phyloP scores from a whole-genome alignment of 805 yeast genomes.

The Cyberlindnera americana region DNA sequence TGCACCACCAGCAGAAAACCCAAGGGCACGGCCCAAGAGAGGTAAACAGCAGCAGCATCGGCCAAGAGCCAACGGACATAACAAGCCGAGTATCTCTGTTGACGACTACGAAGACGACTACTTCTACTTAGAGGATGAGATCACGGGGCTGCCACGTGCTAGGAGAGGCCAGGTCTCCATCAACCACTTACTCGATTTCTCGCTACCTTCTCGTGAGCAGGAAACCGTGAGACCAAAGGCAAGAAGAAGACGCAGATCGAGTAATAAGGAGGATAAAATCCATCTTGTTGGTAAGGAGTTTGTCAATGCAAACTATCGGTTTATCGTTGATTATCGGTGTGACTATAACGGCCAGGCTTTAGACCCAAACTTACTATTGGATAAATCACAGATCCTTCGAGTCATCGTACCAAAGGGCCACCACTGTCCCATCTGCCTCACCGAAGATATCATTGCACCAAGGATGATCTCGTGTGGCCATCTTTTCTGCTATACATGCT shows the following conservation, averaged over 20 bases:
- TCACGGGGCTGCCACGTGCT: constrained; percentile 30
- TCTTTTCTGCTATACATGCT: constrained; percentile 78
- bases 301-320: constrained; percentile 80
- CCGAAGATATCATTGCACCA: constrained; percentile 84
- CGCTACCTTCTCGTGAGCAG: constrained; percentile 39
- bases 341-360: constrained; percentile 53
- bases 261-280: constrained; percentile 33
- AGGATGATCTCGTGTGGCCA: constrained; percentile 96
- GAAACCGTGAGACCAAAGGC: constrained; percentile 1
- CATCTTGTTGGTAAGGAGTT: constrained; percentile 62
- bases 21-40: constrained; percentile 6
- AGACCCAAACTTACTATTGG: constrained; percentile 76
- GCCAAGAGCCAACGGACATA: neutral
- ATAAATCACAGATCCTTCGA: constrained; percentile 57
- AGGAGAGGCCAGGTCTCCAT: constrained; percentile 47
- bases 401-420: constrained; percentile 73
- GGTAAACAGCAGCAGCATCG: neutral
- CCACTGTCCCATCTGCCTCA: constrained; percentile 88
- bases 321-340: constrained; percentile 66
- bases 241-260: constrained; percentile 26
- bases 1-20: constrained; percentile 17
- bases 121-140: constrained; percentile 34
- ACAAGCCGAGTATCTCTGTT: no score
- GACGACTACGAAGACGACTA: constrained; percentile 17
- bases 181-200: constrained; percentile 63